Conservation (phyloP, 345 rosid species). For the Dovyalis caffra region DNA sequence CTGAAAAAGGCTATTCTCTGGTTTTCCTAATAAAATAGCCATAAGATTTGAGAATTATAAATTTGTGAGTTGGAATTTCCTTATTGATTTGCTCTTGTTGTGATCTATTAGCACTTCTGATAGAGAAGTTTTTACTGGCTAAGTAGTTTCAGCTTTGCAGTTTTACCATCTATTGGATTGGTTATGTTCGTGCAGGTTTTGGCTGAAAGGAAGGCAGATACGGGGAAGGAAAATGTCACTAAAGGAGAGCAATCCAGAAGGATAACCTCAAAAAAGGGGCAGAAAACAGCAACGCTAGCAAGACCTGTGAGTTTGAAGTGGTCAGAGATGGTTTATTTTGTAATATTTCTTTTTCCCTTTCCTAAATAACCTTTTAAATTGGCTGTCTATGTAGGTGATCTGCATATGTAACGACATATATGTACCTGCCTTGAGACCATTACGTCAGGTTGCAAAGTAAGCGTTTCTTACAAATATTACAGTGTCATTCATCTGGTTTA, state of each 20-base stretch:
- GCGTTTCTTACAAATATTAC: slow-evolving; percentile 20
- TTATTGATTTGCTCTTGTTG: background rate
- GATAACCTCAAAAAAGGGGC: slow-evolving; percentile 56
- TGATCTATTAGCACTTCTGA: background rate
- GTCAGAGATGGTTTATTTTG: slow-evolving; percentile 19
- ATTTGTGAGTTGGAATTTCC: background rate
- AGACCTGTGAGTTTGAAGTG: slow-evolving; percentile 71
- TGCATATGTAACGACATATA: slow-evolving; percentile 94
- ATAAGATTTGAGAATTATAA: background rate
- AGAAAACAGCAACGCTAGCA: slow-evolving; percentile 53
- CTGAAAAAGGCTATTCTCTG: background rate
- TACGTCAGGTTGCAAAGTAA: slow-evolving; percentile 96
- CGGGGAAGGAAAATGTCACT: slow-evolving; percentile 56
- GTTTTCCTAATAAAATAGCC: background rate
- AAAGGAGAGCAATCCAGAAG: slow-evolving; percentile 50
- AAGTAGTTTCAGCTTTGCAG: background rate
- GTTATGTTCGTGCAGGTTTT: slow-evolving; percentile 51
- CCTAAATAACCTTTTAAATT: background rate
- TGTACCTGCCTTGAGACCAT: slow-evolving; percentile 82
- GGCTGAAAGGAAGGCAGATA: slow-evolving; percentile 60
- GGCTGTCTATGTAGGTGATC: slow-evolving; percentile 46
- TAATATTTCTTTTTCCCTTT: background rate
- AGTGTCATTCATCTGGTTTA: background rate
- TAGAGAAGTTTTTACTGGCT: background rate
- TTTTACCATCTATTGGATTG: background rate